phyloP scores from a whole-genome alignment of 108 stramenopile genomes.

The Schizochytrium sp. region DNA sequence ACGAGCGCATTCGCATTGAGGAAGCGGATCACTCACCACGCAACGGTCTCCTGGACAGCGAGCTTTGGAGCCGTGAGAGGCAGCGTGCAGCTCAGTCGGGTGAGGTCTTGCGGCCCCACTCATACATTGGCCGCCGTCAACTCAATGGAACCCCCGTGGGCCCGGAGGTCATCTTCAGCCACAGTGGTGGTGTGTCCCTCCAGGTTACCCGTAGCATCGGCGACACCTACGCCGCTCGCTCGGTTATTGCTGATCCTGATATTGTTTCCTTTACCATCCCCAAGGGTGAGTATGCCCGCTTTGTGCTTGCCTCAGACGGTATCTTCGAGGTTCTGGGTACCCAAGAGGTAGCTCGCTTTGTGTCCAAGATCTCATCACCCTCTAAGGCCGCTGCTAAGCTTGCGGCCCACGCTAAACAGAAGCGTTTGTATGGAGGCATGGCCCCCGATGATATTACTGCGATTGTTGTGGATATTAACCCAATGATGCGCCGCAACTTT shows the following conservation, averaged over 20 bases:
- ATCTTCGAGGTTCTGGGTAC: conserved; percentile 42
- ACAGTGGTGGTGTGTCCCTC: conserved; percentile 26
- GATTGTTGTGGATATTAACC: conserved; percentile 31
- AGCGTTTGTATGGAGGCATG: conserved; percentile 58
- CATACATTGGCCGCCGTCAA: conserved; percentile 48
- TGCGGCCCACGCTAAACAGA: conserved; percentile 56
- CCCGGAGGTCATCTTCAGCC: conserved; percentile 23
- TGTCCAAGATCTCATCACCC: neutral
- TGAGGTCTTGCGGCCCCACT: conserved; percentile 42
- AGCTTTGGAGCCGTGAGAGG: conserved; percentile 56
- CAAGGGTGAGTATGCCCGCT: conserved; percentile 43
- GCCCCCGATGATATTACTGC: conserved; percentile 49
- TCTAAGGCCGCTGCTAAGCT: conserved; percentile 42
- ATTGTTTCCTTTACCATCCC: conserved; percentile 53
- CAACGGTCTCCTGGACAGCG: neutral
- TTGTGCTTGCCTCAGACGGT: conserved; percentile 23
- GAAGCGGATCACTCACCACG: conserved; percentile 39
- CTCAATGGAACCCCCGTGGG: conserved; percentile 30
- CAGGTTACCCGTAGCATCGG: conserved; percentile 55
- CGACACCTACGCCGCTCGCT: conserved; percentile 41
- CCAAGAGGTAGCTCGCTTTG: conserved; percentile 37
- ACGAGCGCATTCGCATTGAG: conserved; percentile 41
- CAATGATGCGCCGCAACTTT: conserved; percentile 43
- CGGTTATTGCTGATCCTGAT: conserved; percentile 38
- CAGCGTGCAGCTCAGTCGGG: conserved; percentile 13